These are phyloP conservation scores for Pisolithus marmoratus DNA, from an alignment of 768 basidiomycete species.

Conservation along the genomic window DNA sequence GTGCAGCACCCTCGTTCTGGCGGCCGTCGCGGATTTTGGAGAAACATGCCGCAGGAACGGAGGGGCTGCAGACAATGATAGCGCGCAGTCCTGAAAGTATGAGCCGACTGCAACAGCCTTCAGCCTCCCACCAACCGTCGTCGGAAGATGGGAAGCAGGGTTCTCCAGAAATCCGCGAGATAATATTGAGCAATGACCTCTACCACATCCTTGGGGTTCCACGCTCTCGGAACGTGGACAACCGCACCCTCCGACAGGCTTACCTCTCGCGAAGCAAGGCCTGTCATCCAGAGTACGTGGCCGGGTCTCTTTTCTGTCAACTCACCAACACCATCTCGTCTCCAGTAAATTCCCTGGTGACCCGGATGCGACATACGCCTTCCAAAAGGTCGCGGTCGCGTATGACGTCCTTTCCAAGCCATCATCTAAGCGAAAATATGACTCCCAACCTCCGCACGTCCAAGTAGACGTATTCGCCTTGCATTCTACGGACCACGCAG, in stretches of 20 bases:
- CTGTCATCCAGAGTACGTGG: slow-evolving; percentile 82
- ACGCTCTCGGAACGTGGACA: slow-evolving; percentile 47
- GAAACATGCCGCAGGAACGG: too few relatives aligned
- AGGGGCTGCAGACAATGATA: too few relatives aligned
- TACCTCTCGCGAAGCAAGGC: slow-evolving; percentile 70
- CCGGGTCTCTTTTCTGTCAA: too few relatives aligned
- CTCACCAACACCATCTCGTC: slow-evolving; percentile 4
- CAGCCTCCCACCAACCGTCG: too few relatives aligned
- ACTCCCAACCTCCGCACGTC: slow-evolving; percentile 43
- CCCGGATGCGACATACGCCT: slow-evolving; percentile 74
- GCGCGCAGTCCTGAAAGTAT: too few relatives aligned
- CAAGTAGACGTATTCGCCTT: slow-evolving; percentile 47
- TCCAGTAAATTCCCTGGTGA: slow-evolving; percentile 72
- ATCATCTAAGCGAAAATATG: slow-evolving; percentile 61
- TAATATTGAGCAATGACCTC: too few relatives aligned
- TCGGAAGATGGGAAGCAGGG: too few relatives aligned
- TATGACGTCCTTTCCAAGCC: slow-evolving; percentile 78
- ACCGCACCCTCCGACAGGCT: slow-evolving; percentile 60
- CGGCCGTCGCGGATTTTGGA: too few relatives aligned
- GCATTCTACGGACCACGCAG: slow-evolving; percentile 38
- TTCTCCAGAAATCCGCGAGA: too few relatives aligned
- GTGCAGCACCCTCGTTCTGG: too few relatives aligned
- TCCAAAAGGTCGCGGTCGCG: slow-evolving; percentile 82
- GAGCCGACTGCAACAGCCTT: too few relatives aligned
- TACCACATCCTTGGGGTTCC: slow-evolving; percentile 46